A percentile compares a stretch with the other conserved stretches of the same genome.
These are phyloP conservation scores for Neoboletus brunneissimus DNA, from an alignment of 768 basidiomycete genomes.

Conservation along the genomic window DNA sequence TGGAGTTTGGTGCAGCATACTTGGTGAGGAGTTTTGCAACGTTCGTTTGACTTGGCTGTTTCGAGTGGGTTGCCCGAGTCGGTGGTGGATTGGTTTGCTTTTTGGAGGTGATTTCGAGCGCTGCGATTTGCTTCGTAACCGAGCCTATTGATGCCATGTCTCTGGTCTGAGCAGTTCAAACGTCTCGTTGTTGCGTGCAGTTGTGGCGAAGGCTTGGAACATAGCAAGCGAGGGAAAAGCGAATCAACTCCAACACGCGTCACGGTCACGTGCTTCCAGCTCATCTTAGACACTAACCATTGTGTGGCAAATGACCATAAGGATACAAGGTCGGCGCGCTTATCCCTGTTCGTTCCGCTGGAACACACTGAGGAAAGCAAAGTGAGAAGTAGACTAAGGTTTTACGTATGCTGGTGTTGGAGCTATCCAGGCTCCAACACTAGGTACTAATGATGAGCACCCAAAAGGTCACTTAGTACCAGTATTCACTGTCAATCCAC, in stretches of 20 bases:
- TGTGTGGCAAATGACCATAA: too few relatives aligned
- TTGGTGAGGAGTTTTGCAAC: conserved; percentile 74
- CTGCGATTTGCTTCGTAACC: conserved; percentile 66
- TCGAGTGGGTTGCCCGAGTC: conserved; percentile 39
- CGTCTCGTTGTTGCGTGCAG: neutral
- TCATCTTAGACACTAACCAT: neutral
- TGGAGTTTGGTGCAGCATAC: conserved; percentile 62
- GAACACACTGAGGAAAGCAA: neutral
- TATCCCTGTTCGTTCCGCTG: neutral
- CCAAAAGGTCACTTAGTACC: conserved; percentile 7
- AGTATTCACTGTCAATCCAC: conserved; percentile 58
- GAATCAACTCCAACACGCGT: conserved; percentile 21
- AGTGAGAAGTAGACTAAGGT: neutral
- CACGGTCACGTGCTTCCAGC: conserved; percentile 28
- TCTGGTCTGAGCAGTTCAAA: neutral
- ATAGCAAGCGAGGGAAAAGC: neutral
- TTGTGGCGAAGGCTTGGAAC: neutral
- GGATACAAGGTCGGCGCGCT: too few relatives aligned
- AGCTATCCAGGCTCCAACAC: neutral
- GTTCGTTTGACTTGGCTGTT: conserved; percentile 56
- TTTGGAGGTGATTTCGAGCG: conserved; percentile 60
- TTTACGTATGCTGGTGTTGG: neutral
- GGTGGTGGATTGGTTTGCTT: conserved; percentile 38
- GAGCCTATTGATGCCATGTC: conserved; percentile 47
- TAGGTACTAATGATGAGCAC: neutral